Evolutionary conservation across 2,329 filamentous ascomycete genomes (phyloP), one percentile per base, ranked within the genome.

Genomic region (Penicillium sp.): DNA sequence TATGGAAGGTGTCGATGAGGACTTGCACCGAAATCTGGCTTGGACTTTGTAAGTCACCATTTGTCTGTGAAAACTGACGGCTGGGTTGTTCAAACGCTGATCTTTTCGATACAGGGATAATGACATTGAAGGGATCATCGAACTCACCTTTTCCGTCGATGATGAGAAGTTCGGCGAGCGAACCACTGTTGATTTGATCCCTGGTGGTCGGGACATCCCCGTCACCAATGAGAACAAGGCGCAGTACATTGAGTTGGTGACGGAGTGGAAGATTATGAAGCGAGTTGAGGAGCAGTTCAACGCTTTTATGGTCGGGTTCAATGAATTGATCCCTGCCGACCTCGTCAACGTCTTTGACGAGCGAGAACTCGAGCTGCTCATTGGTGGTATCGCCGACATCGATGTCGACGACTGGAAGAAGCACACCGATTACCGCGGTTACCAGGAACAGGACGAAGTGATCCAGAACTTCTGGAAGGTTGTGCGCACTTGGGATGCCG

Each of bases 351-450:
- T 98, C 36, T 98, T 98, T 64, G 93, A 98, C 65, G 93, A 98
- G 76, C 87, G 93, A 62, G 93, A 98, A 72, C 78, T 98, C 41
- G 93, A 98, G 72, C 75, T 98, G 58, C 79, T 98, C 59, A 97
- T 98, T 65, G 93, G 93, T 57, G 93, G 93, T 79, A 98, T 98
- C 61, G 93, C 93, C n/a, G 93, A 98, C 72, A 98, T 98, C 59
- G 93, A 98, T 64, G 91, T 98, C 12, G 93, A 98, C 51, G 93
- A 98, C 72, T 98, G 93, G 93, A 97, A 98, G 85, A 98, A 98
- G 78, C 93, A 98, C 74, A 98, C 93, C 40, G 93, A 98, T 66
- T 98, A 98, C 72, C 86, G 93, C 60, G 93, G 93, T 46, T 98
- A 98, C 78, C 96, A 94, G 8, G 93, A 98, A 73, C 90, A 85